Percentiles rank a stretch among this genome's conserved stretches.
Evolutionary conservation across 768 basidiomycete genomes (phyloP).

Genomic region (Hydnomerulius pinastri): DNA sequence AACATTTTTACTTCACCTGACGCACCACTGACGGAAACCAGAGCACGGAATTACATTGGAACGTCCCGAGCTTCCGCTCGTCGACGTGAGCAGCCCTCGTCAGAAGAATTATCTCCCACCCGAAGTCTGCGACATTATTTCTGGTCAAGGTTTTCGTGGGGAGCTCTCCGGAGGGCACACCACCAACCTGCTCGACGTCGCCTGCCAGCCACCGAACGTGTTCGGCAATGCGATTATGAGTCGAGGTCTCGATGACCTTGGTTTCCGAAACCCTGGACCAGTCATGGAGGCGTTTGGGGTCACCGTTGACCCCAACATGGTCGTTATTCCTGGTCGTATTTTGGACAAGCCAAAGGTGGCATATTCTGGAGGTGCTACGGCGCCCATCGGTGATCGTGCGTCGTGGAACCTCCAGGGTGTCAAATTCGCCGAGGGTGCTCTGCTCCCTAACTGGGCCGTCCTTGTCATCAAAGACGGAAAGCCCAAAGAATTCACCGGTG

Average conservation of each 20-base stretch:
- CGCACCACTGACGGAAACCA: slow-evolving; percentile 15
- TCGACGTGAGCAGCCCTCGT: slow-evolving; percentile 43
- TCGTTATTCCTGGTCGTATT: slow-evolving; percentile 47
- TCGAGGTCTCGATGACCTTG: slow-evolving; percentile 40
- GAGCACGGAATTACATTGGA: slow-evolving; percentile 38
- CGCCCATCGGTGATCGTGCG: slow-evolving; percentile 38
- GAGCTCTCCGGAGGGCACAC: slow-evolving; percentile 45
- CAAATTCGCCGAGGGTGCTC: slow-evolving; percentile 58
- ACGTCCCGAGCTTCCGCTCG: slow-evolving; percentile 38
- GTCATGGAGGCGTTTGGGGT: slow-evolving; percentile 40
- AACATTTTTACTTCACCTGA: background rate
- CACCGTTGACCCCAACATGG: slow-evolving; percentile 42
- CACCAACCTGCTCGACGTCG: slow-evolving; percentile 41
- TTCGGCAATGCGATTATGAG: slow-evolving; percentile 39
- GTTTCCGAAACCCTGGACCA: slow-evolving; percentile 28
- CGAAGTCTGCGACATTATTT: slow-evolving; percentile 45
- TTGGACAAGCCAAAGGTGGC: slow-evolving; percentile 39
- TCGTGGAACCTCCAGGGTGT: slow-evolving; percentile 47
- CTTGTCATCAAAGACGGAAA: slow-evolving; percentile 61
- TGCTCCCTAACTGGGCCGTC: slow-evolving; percentile 62
- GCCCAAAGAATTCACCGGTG: slow-evolving; percentile 44
- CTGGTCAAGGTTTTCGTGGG: slow-evolving; percentile 38
- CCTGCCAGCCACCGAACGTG: slow-evolving; percentile 42
- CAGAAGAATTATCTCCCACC: slow-evolving; percentile 37
- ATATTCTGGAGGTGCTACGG: slow-evolving; percentile 34